Evolutionary conservation across 164 flowering plant species (phyloP).

Genomic region (Protea cynaroides): DNA sequence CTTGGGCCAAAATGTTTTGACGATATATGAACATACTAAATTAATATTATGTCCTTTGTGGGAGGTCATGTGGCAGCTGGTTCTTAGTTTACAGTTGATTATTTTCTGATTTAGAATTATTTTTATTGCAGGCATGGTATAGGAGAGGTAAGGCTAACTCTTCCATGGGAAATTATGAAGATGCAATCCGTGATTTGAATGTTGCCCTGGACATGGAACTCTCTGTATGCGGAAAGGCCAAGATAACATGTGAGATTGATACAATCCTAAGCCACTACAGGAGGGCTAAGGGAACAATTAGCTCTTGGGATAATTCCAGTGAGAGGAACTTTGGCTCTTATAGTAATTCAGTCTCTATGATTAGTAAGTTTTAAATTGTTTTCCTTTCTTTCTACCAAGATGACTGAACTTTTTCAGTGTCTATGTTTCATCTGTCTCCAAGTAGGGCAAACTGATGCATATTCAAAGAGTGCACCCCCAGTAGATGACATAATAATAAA

Average conservation of each 20-base stretch:
- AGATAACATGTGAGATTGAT: conserved; percentile 47
- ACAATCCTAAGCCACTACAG: conserved; percentile 17
- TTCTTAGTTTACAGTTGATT: background rate
- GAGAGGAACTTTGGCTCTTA: conserved; percentile 13
- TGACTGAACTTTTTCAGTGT: too few relatives aligned
- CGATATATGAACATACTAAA: too few relatives aligned
- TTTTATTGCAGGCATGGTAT: conserved; percentile 74
- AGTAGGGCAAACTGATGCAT: too few relatives aligned
- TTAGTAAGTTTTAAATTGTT: background rate
- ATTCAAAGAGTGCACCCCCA: too few relatives aligned
- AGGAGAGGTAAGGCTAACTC: conserved; percentile 72
- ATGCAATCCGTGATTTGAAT: conserved; percentile 58
- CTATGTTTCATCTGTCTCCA: too few relatives aligned
- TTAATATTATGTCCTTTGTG: too few relatives aligned
- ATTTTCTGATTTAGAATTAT: background rate
- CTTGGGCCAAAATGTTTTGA: too few relatives aligned
- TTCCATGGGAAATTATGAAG: conserved; percentile 46
- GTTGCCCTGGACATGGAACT: conserved; percentile 46
- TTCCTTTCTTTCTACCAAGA: too few relatives aligned
- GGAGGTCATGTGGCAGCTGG: too few relatives aligned
- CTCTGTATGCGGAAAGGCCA: conserved; percentile 48
- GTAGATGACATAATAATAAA: too few relatives aligned
- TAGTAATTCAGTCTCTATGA: conserved; percentile 23
- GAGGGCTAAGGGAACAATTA: conserved; percentile 9
- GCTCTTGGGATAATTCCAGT: conserved; percentile 9